A percentile compares a stretch with the other conserved stretches of the same genome.
Conservation (phyloP, 331 rosid genomes). For the Acacia pycnantha region DNA sequence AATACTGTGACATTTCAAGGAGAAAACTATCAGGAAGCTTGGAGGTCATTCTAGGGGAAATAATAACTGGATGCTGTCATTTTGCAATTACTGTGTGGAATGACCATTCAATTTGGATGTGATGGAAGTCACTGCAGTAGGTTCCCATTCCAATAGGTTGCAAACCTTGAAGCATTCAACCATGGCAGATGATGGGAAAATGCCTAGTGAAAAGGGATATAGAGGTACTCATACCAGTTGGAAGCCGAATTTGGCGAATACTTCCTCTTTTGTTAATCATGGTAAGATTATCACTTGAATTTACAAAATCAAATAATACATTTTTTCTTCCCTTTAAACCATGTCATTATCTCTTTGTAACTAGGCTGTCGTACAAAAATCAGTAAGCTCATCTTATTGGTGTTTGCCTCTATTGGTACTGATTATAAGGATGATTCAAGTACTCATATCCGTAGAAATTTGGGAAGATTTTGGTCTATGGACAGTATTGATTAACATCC, state of each 20-base stretch:
- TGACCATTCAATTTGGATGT: slow-evolving; percentile 47
- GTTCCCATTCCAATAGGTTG: slow-evolving; percentile 54
- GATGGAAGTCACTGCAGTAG: slow-evolving; percentile 61
- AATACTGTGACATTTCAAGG: slow-evolving; percentile 26
- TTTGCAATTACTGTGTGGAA: slow-evolving; percentile 23
- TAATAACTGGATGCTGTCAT: slow-evolving; percentile 13
- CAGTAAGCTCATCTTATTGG: background rate
- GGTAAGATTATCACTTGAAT: slow-evolving; percentile 51
- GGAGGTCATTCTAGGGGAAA: slow-evolving; percentile 39
- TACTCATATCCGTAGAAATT: background rate
- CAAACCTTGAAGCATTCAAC: slow-evolving; percentile 48
- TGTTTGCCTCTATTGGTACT: slow-evolving; percentile 5
- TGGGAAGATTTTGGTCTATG: slow-evolving; percentile 1
- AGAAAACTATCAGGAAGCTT: slow-evolving; percentile 28
- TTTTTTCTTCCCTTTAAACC: background rate
- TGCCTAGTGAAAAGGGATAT: slow-evolving; percentile 36
- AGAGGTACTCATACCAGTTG: slow-evolving; percentile 33
- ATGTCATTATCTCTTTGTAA: background rate
- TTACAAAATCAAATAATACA: background rate
- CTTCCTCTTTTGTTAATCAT: slow-evolving; percentile 66
- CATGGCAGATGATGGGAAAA: slow-evolving; percentile 50
- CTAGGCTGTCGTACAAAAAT: background rate
- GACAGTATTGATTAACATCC: background rate
- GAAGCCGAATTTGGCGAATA: slow-evolving; percentile 49
- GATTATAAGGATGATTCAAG: background rate